Evolutionary conservation across 2,329 filamentous ascomycete genomes (phyloP).

Genomic region (Colletotrichum graminicola): DNA sequence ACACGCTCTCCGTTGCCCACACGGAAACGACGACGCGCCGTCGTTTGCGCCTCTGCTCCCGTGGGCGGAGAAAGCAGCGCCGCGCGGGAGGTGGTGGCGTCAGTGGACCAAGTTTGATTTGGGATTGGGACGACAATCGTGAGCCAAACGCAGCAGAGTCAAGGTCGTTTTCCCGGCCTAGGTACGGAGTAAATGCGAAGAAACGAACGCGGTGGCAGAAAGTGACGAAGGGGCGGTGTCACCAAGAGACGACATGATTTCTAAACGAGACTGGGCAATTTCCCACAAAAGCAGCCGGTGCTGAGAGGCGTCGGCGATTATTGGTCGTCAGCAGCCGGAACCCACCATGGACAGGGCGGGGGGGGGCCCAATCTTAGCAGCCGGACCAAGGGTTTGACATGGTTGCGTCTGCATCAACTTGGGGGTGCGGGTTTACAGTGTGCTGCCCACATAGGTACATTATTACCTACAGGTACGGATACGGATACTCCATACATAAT

Average conservation of each 20-base stretch:
- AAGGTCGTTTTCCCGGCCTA: slow-evolving; percentile 10
- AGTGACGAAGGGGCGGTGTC: not conserved
- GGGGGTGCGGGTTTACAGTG: not conserved
- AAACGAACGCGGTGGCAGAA: not conserved
- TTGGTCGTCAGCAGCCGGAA: slow-evolving; percentile 18
- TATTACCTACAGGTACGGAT: no score
- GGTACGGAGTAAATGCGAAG: no score
- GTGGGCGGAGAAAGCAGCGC: not conserved
- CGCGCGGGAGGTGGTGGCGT: not conserved
- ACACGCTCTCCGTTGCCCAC: not conserved
- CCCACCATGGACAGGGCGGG: slow-evolving; percentile 6
- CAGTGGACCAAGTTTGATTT: not conserved
- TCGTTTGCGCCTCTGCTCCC: not conserved
- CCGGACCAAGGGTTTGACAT: not conserved
- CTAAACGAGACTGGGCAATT: slow-evolving; percentile 35
- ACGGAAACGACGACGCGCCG: not conserved
- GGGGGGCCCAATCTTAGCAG: slow-evolving; percentile 22
- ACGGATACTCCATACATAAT: no score
- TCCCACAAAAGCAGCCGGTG: slow-evolving; percentile 27
- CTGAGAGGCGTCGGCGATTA: slow-evolving; percentile 22
- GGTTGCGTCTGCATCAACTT: not conserved
- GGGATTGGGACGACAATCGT: slow-evolving; percentile 9
- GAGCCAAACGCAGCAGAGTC: slow-evolving; percentile 15
- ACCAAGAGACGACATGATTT: slow-evolving; percentile 19
- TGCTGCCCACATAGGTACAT: no score